Conservation (phyloP, 2,329 filamentous ascomycete genomes). For the Hymenoscyphus fraxineus region DNA sequence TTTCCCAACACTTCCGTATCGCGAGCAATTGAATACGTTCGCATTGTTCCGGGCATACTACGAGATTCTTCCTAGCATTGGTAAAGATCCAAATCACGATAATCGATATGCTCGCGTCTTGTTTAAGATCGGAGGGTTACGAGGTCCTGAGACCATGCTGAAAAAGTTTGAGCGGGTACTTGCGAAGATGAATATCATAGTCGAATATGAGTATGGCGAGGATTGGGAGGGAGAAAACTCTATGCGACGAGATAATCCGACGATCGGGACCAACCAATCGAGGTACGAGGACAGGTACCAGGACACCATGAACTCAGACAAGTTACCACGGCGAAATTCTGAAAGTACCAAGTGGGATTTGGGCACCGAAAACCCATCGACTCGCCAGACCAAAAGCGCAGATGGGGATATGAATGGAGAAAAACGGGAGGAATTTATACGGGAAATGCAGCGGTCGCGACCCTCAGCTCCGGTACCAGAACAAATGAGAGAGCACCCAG, state of each 20-base stretch:
- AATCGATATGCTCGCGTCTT: conserved; percentile 73
- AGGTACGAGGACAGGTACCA: conserved; percentile 22
- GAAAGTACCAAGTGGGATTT: conserved; percentile 33
- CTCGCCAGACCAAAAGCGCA: conserved; percentile 23
- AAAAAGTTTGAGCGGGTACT: conserved; percentile 69
- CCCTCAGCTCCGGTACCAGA: conserved; percentile 11
- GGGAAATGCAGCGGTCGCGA: conserved; percentile 13
- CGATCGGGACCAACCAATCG: conserved; percentile 15
- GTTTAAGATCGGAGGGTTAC: conserved; percentile 70
- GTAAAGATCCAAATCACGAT: conserved; percentile 68
- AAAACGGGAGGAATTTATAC: conserved; percentile 13
- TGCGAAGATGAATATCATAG: conserved; percentile 64
- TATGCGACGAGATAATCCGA: conserved; percentile 6
- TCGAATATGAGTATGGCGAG: conserved; percentile 49
- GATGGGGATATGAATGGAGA: conserved; percentile 15
- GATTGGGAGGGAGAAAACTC: conserved; percentile 14
- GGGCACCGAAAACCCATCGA: conserved; percentile 17
- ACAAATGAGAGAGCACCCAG: conserved; percentile 7
- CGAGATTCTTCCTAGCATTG: conserved; percentile 65
- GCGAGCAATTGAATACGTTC: conserved; percentile 65
- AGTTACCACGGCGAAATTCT: conserved; percentile 29
- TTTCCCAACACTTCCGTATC: conserved; percentile 52
- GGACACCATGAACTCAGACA: conserved; percentile 7
- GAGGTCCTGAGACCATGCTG: conserved; percentile 51
- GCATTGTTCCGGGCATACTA: conserved; percentile 82